phyloP scores from a whole-genome alignment of 352 stramenopile genomes.

The Globisporangium abappressorium region DNA sequence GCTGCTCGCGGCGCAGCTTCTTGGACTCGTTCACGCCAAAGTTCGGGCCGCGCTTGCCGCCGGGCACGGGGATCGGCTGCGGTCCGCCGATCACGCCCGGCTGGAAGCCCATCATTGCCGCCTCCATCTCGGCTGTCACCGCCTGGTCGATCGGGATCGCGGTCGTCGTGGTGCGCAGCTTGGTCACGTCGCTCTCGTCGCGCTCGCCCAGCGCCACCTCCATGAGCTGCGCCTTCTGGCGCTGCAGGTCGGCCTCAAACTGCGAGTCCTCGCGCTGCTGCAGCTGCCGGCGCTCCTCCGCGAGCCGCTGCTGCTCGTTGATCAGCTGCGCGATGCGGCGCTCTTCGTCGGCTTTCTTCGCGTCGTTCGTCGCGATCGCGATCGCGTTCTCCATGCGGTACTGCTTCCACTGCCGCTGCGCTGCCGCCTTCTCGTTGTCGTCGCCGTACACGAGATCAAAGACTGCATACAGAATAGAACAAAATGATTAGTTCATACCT shows the following conservation, averaged over 20 bases:
- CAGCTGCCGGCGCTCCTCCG: slow-evolving; percentile 71
- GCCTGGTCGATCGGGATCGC: slow-evolving; percentile 83
- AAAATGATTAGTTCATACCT: not conserved
- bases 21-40: slow-evolving; percentile 81
- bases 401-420: slow-evolving; percentile 85
- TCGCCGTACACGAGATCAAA: slow-evolving; percentile 84
- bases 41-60: slow-evolving; percentile 73
- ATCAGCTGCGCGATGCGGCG: slow-evolving; percentile 83
- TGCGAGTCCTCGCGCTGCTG: slow-evolving; percentile 79
- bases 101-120: slow-evolving; percentile 87
- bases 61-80: slow-evolving; percentile 72
- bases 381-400: slow-evolving; percentile 82
- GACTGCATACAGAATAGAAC: slow-evolving; percentile 35
- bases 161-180: slow-evolving; percentile 73
- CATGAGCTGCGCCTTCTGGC: slow-evolving; percentile 84
- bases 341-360: slow-evolving; percentile 85
- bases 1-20: slow-evolving; percentile 74
- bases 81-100: slow-evolving; percentile 66
- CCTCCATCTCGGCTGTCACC: slow-evolving; percentile 86
- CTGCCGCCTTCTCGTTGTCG: slow-evolving; percentile 60
- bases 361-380: slow-evolving; percentile 81
- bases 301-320: slow-evolving; percentile 74
- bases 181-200: slow-evolving; percentile 72
- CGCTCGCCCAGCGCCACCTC: slow-evolving; percentile 81
- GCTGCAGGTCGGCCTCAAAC: slow-evolving; percentile 76